phyloP scores from a whole-genome alignment of 2,329 filamentous ascomycete genomes.

The Pseudogymnoascus sp. region DNA sequence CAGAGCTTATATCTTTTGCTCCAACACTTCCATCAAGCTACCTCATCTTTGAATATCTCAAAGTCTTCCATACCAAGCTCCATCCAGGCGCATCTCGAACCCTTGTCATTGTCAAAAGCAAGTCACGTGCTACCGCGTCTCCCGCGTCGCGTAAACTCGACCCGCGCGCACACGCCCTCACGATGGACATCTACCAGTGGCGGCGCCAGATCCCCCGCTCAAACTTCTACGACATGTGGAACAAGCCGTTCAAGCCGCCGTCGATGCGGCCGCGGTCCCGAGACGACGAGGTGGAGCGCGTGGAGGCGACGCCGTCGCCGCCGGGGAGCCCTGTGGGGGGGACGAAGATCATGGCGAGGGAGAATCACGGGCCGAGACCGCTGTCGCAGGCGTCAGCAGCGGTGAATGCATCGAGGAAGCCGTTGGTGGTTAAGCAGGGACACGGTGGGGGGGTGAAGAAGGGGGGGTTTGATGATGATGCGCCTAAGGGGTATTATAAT shows the following conservation, averaged over 20 bases:
- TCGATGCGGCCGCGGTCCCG: not conserved
- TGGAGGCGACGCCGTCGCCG: not conserved
- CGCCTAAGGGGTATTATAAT: conserved; percentile 22
- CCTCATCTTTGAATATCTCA: not conserved
- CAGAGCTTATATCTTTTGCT: not conserved
- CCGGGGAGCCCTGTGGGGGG: not conserved
- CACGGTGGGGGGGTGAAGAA: not conserved
- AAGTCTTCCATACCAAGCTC: not conserved
- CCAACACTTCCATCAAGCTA: not conserved
- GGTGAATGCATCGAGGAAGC: conserved; percentile 23
- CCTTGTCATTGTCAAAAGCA: too few species aligned
- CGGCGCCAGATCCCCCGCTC: not conserved
- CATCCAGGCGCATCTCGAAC: not conserved
- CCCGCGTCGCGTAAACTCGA: not conserved
- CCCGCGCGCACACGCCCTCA: not conserved
- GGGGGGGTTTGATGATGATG: conserved; percentile 14
- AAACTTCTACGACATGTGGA: not conserved
- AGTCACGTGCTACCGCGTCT: not conserved
- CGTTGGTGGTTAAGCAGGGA: conserved; percentile 18
- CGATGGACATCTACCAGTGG: not conserved
- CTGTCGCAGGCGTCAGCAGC: conserved; percentile 12
- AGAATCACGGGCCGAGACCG: not conserved
- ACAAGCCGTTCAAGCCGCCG: not conserved
- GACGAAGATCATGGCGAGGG: not conserved
- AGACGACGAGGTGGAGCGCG: not conserved